A percentile compares a stretch with the other conserved stretches of the same genome.
phyloP scores from a whole-genome alignment of 306 rosid genomes.

The Rosa chinensis region DNA sequence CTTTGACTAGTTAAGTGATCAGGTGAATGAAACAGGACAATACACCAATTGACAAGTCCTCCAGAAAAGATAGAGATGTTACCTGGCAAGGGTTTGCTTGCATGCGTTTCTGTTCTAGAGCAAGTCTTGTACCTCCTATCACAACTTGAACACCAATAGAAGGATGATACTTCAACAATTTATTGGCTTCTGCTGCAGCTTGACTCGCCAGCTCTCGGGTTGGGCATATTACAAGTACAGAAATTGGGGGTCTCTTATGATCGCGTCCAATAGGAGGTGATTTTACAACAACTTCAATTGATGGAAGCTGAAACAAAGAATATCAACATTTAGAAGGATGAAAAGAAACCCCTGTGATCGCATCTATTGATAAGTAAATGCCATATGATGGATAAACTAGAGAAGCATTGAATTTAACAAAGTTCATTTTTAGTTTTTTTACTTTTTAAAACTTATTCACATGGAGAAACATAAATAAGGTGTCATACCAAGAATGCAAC shows the following conservation, averaged over 20 bases:
- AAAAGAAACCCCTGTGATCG: slow-evolving; percentile 6
- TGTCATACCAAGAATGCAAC: slow-evolving; percentile 90
- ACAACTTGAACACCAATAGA: slow-evolving; percentile 92
- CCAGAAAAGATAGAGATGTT: slow-evolving; percentile 24
- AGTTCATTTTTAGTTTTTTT: not conserved
- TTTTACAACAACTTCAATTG: slow-evolving; percentile 80
- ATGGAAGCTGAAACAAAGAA: slow-evolving; percentile 77
- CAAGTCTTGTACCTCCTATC: slow-evolving; percentile 91
- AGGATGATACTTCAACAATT: slow-evolving; percentile 78
- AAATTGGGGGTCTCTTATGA: slow-evolving; percentile 75
- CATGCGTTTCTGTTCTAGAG: slow-evolving; percentile 85
- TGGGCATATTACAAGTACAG: slow-evolving; percentile 91
- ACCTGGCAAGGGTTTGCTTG: slow-evolving; percentile 96
- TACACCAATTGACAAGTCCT: not conserved
- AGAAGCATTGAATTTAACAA: not conserved
- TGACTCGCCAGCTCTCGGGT: slow-evolving; percentile 95
- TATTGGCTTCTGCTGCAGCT: slow-evolving; percentile 85
- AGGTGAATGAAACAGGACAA: not conserved
- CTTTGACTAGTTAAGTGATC: slow-evolving; percentile 15
- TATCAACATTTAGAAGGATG: slow-evolving; percentile 18
- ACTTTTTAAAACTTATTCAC: not conserved
- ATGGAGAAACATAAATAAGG: slow-evolving; percentile 5
- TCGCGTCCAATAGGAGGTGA: slow-evolving; percentile 58
- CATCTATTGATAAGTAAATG: not conserved
- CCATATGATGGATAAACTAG: not conserved